Percentiles rank a stretch among this genome's conserved stretches.
Conservation (phyloP, 352 stramenopile genomes). For the Pythium insidiosum region DNA sequence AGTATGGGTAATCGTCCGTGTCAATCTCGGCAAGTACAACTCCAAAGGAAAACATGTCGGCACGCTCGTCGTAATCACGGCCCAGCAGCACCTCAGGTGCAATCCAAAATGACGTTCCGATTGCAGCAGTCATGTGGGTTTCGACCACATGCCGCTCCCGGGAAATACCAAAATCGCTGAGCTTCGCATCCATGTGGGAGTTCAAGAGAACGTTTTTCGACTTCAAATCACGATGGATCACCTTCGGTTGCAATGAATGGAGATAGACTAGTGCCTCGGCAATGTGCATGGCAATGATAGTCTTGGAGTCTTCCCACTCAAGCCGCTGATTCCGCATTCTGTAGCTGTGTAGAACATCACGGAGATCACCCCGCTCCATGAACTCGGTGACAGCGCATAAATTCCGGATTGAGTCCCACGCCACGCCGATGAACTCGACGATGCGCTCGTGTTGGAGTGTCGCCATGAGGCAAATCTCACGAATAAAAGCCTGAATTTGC, state of each 20-base stretch:
- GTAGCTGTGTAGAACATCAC: conserved; percentile 35
- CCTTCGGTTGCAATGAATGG: conserved; percentile 10
- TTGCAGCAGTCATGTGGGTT: conserved; percentile 5
- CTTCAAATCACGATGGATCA: conserved; percentile 8
- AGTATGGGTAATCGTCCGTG: conserved; percentile 16
- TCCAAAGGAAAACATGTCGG: conserved; percentile 17
- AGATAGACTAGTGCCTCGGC: conserved; percentile 28
- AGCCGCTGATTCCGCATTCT: conserved; percentile 26
- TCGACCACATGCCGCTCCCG: conserved; percentile 1
- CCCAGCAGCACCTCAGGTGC: conserved; percentile 10
- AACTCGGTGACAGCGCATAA: too few species aligned
- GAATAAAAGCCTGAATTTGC: too few species aligned
- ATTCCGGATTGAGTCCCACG: too few species aligned
- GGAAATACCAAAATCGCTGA: conserved; percentile 18
- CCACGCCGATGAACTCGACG: too few species aligned
- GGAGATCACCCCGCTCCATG: conserved; percentile 51
- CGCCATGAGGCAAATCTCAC: too few species aligned
- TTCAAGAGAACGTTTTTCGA: conserved; percentile 9
- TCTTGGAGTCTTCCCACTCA: conserved; percentile 43
- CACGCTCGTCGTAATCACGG: conserved; percentile 9
- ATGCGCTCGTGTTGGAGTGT: too few species aligned
- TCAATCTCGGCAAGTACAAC: conserved; percentile 19
- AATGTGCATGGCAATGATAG: conserved; percentile 43
- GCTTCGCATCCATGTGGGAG: conserved; percentile 6
- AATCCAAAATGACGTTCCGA: conserved; percentile 13